Evolutionary conservation across 2,329 filamentous ascomycete species (phyloP).

Genomic region (Trichoderma pleuroti): DNA sequence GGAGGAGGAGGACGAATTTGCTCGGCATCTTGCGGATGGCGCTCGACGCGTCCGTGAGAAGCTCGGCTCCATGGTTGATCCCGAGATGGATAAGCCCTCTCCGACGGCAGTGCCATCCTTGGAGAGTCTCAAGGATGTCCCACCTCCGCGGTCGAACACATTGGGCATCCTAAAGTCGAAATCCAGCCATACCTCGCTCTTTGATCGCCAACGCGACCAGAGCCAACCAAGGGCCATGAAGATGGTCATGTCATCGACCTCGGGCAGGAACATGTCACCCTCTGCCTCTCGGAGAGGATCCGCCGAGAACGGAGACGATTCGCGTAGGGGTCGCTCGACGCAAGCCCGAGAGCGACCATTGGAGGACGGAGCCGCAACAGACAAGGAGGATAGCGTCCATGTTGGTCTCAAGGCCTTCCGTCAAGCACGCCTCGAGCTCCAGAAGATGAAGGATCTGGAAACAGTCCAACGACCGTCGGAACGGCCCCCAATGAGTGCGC

Average conservation of each 20-base stretch:
- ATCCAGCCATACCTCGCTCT: constrained; percentile 64
- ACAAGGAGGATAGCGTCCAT: constrained; percentile 42
- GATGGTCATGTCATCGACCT: constrained; percentile 54
- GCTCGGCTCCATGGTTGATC: constrained; percentile 65
- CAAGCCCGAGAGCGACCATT: constrained; percentile 22
- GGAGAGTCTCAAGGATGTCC: constrained; percentile 33
- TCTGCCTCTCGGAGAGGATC: constrained; percentile 34
- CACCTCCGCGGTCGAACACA: constrained; percentile 48
- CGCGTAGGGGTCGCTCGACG: constrained; percentile 9
- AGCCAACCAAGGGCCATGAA: constrained; percentile 56
- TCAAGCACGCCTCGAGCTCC: constrained; percentile 55
- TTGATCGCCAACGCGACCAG: constrained; percentile 42
- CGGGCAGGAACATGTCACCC: constrained; percentile 39
- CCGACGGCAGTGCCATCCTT: constrained; percentile 33
- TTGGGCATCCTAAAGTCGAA: constrained; percentile 64
- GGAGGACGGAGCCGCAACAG: constrained; percentile 27
- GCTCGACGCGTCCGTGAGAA: constrained; percentile 70
- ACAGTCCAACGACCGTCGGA: constrained; percentile 37
- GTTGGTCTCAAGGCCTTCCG: constrained; percentile 55
- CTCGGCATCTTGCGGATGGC: constrained; percentile 66
- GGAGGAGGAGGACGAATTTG: constrained; percentile 69
- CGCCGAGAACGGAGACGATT: constrained; percentile 18
- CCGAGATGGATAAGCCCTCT: constrained; percentile 45
- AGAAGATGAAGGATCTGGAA: constrained; percentile 54
- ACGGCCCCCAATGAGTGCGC: constrained; percentile 25